Evolutionary conservation across 108 stramenopile species (phyloP).

Genomic region (Hondaea fermentalgiana): DNA sequence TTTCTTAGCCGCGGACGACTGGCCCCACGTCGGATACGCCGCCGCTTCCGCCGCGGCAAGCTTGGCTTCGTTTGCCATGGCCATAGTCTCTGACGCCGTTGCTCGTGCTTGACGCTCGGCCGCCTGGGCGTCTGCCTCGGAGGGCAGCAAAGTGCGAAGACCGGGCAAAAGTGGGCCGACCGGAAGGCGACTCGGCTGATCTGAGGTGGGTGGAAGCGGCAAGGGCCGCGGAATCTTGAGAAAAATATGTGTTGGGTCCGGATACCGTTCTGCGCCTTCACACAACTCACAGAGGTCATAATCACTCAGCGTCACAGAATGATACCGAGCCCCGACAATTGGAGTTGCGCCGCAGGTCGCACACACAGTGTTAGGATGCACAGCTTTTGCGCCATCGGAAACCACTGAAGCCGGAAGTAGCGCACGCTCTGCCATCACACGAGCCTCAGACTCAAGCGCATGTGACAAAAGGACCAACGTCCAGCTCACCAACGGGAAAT

Average conservation of each 20-base stretch:
- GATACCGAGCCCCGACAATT: neutral
- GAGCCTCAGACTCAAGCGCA: neutral
- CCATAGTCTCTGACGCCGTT: too few relatives aligned
- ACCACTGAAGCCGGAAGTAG: neutral
- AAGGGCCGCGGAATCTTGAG: constrained; percentile 6
- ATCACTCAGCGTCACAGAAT: neutral
- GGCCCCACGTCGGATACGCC: too few relatives aligned
- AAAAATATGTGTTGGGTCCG: neutral
- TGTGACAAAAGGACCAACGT: neutral
- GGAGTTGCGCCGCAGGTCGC: neutral
- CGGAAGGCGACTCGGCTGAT: neutral
- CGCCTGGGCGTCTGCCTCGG: neutral
- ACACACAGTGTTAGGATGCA: neutral
- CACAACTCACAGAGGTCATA: constrained; percentile 10
- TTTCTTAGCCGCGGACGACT: too few relatives aligned
- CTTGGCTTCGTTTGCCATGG: too few relatives aligned
- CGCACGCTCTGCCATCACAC: neutral
- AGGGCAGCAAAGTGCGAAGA: neutral
- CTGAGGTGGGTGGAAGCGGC: neutral
- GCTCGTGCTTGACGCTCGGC: neutral
- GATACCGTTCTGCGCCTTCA: neutral
- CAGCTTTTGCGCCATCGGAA: neutral
- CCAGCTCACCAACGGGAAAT: neutral
- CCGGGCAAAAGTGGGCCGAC: neutral
- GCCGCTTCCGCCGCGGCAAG: too few relatives aligned